Conservation (phyloP, 2,329 filamentous ascomycete species). For the Thelonectria rubi region DNA sequence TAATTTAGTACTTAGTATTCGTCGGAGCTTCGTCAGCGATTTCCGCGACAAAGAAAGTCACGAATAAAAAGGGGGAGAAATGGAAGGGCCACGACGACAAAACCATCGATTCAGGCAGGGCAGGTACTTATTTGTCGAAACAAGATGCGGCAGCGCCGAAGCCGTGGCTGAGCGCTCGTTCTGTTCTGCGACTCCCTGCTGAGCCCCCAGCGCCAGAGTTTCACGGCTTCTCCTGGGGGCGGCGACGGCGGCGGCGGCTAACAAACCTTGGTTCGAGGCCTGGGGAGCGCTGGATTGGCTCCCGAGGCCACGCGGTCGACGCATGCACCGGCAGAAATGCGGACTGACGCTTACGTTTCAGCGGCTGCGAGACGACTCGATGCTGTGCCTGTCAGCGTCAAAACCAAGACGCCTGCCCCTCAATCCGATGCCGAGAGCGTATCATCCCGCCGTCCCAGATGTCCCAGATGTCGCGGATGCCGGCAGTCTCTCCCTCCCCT, state of each 20-base stretch:
- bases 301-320: not conserved
- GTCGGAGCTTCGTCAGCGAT: slow-evolving; percentile 12
- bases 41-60: not conserved
- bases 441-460: slow-evolving; percentile 18
- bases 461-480: slow-evolving; percentile 15
- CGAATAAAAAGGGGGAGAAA: not conserved
- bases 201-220: slow-evolving; percentile 22
- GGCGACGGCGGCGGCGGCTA: slow-evolving; percentile 14
- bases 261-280: not conserved
- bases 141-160: slow-evolving; percentile 16
- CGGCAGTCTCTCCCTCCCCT: not conserved
- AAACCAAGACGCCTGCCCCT: slow-evolving; percentile 3
- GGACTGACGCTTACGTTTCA: not conserved
- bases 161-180: slow-evolving; percentile 24
- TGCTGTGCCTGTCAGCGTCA: not conserved
- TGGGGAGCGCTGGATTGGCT: not conserved
- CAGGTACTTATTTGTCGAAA: not conserved
- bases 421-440: slow-evolving; percentile 27
- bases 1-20: not conserved
- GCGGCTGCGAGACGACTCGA: not conserved
- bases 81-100: not conserved
- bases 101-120: no score
- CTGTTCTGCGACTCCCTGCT: slow-evolving; percentile 30
- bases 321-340: not conserved
- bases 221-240: slow-evolving; percentile 26